Evolutionary conservation across 2,329 filamentous ascomycete species (phyloP).

Genomic region (Neurospora crassa): DNA sequence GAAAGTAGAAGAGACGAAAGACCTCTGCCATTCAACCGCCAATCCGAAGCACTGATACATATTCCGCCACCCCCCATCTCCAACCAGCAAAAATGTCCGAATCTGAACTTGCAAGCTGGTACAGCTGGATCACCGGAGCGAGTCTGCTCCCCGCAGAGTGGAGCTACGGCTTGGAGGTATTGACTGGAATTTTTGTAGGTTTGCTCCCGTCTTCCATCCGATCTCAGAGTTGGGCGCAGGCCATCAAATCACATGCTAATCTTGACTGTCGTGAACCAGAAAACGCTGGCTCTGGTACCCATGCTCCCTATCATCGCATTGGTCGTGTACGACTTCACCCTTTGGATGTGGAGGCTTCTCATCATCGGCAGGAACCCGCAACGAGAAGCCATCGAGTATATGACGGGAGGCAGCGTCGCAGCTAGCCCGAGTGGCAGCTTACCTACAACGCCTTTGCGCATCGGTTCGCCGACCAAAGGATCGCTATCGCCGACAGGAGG

Average conservation of each 20-base stretch:
- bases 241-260: background rate
- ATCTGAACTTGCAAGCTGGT: constrained; percentile 9
- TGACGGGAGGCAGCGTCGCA: background rate
- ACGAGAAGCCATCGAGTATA: background rate
- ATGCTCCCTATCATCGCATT: constrained; percentile 37
- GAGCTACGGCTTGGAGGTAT: constrained; percentile 15
- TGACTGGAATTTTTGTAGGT: constrained; percentile 22
- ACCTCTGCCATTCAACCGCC: background rate
- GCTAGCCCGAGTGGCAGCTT: background rate
- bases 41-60: background rate
- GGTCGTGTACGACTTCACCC: constrained; percentile 39
- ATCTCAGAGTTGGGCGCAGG: background rate
- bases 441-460: background rate
- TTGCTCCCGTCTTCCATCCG: background rate
- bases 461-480: background rate
- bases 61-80: background rate
- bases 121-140: constrained; percentile 14
- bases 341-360: constrained; percentile 43
- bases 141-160: constrained; percentile 13
- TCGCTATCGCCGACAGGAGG: background rate
- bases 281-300: constrained; percentile 35
- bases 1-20: background rate
- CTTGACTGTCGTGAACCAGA: constrained; percentile 20
- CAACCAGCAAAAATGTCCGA: background rate
- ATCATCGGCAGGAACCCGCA: constrained; percentile 11